Evolutionary conservation across 495 filamentous ascomycete species (phyloP).

Genomic region (Usnea hakonensis): DNA sequence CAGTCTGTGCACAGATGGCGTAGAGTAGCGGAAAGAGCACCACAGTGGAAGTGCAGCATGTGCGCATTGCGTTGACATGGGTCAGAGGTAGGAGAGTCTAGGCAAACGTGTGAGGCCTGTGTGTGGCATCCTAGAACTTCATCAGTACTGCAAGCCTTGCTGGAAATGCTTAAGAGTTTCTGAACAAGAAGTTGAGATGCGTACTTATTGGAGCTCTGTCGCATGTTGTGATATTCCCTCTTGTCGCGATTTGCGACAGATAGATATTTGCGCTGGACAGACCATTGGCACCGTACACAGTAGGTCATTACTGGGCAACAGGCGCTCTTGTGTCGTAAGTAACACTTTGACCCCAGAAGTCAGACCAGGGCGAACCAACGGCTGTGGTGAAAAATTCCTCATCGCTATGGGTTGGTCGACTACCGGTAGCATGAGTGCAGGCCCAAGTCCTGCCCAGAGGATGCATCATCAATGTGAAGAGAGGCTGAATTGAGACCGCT

Average conservation of each 20-base stretch:
- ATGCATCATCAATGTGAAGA: neutral
- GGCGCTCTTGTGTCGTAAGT: neutral
- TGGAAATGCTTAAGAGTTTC: neutral
- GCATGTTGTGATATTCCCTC: constrained; percentile 6
- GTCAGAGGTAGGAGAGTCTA: neutral
- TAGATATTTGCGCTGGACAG: neutral
- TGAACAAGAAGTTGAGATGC: neutral
- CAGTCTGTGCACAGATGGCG: neutral
- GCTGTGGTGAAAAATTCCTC: neutral
- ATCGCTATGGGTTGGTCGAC: neutral
- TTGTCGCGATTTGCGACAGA: constrained; percentile 3
- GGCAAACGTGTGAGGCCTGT: neutral
- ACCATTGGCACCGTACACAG: too few relatives aligned
- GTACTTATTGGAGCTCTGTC: neutral
- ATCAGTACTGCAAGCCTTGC: neutral
- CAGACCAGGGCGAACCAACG: neutral
- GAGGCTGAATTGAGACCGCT: neutral
- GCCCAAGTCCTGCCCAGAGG: too few relatives aligned
- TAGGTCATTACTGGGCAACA: neutral
- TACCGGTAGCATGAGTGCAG: neutral
- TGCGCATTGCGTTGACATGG: neutral
- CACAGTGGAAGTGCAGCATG: neutral
- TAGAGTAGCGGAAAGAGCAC: neutral
- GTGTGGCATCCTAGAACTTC: neutral
- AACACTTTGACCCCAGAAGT: neutral